Conservation (phyloP, 2,329 filamentous ascomycete species). For the Trichoderma sp. region DNA sequence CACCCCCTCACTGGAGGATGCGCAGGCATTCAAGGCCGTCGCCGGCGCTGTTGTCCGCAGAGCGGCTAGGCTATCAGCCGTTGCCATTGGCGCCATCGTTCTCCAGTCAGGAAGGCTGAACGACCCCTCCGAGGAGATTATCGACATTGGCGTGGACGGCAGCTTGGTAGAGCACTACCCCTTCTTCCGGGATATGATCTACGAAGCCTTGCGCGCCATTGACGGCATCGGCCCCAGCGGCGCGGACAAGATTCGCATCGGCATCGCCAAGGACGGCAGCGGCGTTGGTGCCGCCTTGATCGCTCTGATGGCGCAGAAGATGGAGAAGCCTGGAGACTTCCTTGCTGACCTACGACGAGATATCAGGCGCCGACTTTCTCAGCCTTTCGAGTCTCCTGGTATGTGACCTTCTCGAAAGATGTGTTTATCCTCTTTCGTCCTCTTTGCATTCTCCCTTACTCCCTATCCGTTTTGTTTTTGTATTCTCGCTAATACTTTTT, state of each 20-base stretch:
- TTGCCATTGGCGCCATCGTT: conserved; percentile 81
- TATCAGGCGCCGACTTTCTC: conserved; percentile 35
- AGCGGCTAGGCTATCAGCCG: conserved; percentile 80
- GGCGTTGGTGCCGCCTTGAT: conserved; percentile 83
- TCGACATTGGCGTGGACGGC: conserved; percentile 92
- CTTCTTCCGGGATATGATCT: conserved; percentile 82
- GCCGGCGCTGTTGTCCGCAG: conserved; percentile 82
- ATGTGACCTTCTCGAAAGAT: conserved; percentile 22
- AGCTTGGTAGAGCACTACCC: conserved; percentile 95
- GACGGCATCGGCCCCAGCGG: conserved; percentile 73
- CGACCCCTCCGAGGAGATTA: conserved; percentile 62
- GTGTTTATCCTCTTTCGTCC: not conserved
- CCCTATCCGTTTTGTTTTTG: not conserved
- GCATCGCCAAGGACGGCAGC: conserved; percentile 94
- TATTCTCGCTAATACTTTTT: not conserved
- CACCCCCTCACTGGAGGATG: conserved; percentile 76
- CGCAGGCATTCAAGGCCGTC: conserved; percentile 80
- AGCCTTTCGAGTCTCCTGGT: conserved; percentile 31
- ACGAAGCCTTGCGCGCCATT: conserved; percentile 74
- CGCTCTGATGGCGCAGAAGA: conserved; percentile 77
- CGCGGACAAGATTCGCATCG: conserved; percentile 85
- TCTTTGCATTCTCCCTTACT: not conserved
- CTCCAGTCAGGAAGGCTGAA: conserved; percentile 73
- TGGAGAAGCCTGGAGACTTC: conserved; percentile 51
- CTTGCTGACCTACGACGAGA: conserved; percentile 41